Conservation (phyloP, 305 asterid species). For the Fraxinus sp. region DNA sequence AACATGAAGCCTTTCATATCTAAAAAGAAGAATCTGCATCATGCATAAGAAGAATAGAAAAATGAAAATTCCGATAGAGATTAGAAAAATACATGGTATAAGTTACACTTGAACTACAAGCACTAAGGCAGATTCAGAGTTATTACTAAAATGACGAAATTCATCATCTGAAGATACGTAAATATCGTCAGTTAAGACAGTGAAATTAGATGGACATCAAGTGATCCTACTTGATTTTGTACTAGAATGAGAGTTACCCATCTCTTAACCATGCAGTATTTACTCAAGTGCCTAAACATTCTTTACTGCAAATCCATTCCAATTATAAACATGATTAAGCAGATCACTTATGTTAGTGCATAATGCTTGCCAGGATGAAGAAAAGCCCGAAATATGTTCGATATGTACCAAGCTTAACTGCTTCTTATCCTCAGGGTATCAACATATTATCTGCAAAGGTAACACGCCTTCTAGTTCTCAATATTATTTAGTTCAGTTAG, state of each 20-base stretch:
- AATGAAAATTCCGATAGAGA: background rate
- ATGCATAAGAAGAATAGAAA: conserved; percentile 2
- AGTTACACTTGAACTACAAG: conserved; percentile 11
- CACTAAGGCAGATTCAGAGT: conserved; percentile 9
- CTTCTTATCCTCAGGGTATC: background rate
- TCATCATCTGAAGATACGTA: background rate
- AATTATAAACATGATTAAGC: background rate
- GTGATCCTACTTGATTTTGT: conserved; percentile 14
- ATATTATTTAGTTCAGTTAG: background rate
- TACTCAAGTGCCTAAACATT: background rate
- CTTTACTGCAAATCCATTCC: conserved; percentile 1
- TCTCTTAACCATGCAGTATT: background rate
- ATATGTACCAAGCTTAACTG: background rate
- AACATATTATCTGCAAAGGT: background rate
- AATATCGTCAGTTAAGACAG: background rate
- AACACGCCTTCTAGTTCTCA: background rate
- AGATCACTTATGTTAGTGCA: background rate
- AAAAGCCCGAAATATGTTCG: background rate
- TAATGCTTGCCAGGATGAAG: background rate
- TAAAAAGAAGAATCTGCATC: background rate
- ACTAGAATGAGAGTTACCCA: background rate
- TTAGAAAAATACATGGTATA: background rate
- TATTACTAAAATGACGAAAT: background rate
- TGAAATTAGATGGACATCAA: conserved; percentile 8
- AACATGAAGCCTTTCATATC: background rate